These are phyloP conservation scores for Dacryopinax spathularia DNA, from an alignment of 768 basidiomycete genomes.

Conservation along the genomic window DNA sequence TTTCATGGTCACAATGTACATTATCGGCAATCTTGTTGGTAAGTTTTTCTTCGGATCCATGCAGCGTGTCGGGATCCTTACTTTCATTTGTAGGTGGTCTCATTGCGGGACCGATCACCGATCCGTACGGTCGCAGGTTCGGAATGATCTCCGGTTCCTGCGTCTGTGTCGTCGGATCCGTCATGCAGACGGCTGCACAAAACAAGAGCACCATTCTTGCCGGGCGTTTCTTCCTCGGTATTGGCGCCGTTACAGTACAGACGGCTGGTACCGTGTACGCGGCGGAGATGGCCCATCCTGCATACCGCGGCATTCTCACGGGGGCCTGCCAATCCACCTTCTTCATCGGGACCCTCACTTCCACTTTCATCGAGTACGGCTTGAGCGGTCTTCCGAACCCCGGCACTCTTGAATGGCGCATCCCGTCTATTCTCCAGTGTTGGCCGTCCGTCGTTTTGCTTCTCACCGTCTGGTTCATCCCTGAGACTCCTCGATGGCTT, in stretches of 20 bases:
- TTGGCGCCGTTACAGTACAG: constrained; percentile 14
- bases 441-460: constrained; percentile 56
- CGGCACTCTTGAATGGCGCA: constrained; percentile 66
- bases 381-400: constrained; percentile 61
- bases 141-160: constrained; percentile 20
- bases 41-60: constrained; percentile 12
- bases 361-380: constrained; percentile 4
- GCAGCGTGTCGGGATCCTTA: not conserved
- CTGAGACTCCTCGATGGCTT: constrained; percentile 70
- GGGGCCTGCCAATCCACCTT: constrained; percentile 13
- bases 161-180: constrained; percentile 11
- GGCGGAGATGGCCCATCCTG: constrained; percentile 13
- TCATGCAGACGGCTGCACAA: constrained; percentile 10
- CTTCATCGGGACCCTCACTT: constrained; percentile 37
- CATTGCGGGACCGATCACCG: constrained; percentile 15
- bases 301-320: constrained; percentile 13
- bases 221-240: constrained; percentile 17
- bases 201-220: constrained; percentile 12
- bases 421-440: constrained; percentile 63
- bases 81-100: constrained; percentile 3
- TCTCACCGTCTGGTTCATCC: constrained; percentile 48
- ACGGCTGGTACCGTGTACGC: constrained; percentile 30
- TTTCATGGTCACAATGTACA: constrained; percentile 20
- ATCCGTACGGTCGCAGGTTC: constrained; percentile 17
- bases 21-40: constrained; percentile 15